Percentiles rank a stretch among this genome's conserved stretches.
Evolutionary conservation across 352 stramenopile species (phyloP).

Genomic region (Halophytophthora batemanensis): DNA sequence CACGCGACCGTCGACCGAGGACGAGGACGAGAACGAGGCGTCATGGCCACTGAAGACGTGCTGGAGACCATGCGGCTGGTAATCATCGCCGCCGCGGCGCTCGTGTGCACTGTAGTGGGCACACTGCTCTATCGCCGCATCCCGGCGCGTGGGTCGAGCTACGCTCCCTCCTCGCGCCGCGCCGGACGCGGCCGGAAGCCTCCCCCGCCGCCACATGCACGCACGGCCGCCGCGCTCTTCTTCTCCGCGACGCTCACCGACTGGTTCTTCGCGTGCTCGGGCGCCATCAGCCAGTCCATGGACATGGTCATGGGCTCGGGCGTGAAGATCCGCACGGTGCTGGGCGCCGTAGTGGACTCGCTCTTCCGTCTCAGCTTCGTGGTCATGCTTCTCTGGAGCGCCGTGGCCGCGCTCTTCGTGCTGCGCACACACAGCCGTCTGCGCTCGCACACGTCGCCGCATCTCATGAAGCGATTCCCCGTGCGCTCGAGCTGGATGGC

Average conservation of each 20-base stretch:
- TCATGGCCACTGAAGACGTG: constrained; percentile 22
- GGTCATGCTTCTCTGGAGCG: constrained; percentile 45
- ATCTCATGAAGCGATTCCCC: constrained; percentile 29
- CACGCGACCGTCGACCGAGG: not conserved
- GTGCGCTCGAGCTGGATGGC: constrained; percentile 44
- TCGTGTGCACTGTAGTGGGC: constrained; percentile 34
- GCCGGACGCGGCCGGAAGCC: constrained; percentile 15
- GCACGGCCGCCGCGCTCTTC: constrained; percentile 47
- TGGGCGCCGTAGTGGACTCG: constrained; percentile 36
- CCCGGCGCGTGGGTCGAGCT: constrained; percentile 6
- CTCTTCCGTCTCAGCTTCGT: constrained; percentile 39
- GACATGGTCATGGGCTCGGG: constrained; percentile 44
- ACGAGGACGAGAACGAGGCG: not conserved
- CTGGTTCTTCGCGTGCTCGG: constrained; percentile 48
- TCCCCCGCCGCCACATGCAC: constrained; percentile 20
- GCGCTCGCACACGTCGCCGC: constrained; percentile 8
- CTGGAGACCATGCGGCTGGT: constrained; percentile 36
- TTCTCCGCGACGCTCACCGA: constrained; percentile 56
- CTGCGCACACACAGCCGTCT: constrained; percentile 23
- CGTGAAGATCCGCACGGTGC: constrained; percentile 33
- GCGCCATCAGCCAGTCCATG: constrained; percentile 50
- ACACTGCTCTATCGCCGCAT: constrained; percentile 34
- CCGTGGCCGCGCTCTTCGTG: constrained; percentile 48
- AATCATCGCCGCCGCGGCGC: constrained; percentile 34
- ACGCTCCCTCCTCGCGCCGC: not conserved